phyloP scores from a whole-genome alignment of 257 asterid genomes.

The Ligustrum vulgare region DNA sequence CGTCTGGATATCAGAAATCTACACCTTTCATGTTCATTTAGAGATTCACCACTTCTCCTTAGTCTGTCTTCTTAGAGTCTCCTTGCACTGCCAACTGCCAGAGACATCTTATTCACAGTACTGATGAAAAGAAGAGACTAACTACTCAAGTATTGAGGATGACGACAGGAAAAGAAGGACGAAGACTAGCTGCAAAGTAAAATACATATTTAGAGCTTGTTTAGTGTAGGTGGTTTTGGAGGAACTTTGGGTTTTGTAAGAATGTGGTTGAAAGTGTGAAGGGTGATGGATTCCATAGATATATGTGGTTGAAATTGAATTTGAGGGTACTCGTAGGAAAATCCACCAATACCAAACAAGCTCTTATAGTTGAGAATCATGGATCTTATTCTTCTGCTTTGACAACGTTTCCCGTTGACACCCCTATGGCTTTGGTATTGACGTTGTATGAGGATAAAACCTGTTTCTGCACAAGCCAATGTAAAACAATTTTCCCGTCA shows the following conservation, averaged over 20 bases:
- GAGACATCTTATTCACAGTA: neutral
- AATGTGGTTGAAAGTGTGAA: no score
- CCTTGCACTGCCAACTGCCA: neutral
- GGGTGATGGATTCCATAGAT: no score
- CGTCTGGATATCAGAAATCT: neutral
- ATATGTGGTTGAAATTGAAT: no score
- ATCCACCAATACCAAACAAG: no score
- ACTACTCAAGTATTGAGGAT: neutral
- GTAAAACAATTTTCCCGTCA: neutral
- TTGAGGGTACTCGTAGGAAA: no score
- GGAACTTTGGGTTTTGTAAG: no score
- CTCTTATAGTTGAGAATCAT: conserved; percentile 23
- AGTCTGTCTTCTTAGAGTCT: neutral
- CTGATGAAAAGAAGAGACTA: neutral
- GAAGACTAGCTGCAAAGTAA: conserved; percentile 2
- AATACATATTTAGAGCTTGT: no score
- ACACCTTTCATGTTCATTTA: neutral
- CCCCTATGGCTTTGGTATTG: conserved; percentile 25
- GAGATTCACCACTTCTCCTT: neutral
- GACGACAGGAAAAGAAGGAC: neutral
- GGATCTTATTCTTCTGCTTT: conserved; percentile 25
- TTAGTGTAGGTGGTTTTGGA: no score
- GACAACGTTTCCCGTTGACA: conserved; percentile 23
- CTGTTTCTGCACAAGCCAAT: conserved; percentile 35
- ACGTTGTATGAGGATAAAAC: conserved; percentile 39